phyloP scores from a whole-genome alignment of 2,329 filamentous ascomycete genomes.

The Phialophora expanda region DNA sequence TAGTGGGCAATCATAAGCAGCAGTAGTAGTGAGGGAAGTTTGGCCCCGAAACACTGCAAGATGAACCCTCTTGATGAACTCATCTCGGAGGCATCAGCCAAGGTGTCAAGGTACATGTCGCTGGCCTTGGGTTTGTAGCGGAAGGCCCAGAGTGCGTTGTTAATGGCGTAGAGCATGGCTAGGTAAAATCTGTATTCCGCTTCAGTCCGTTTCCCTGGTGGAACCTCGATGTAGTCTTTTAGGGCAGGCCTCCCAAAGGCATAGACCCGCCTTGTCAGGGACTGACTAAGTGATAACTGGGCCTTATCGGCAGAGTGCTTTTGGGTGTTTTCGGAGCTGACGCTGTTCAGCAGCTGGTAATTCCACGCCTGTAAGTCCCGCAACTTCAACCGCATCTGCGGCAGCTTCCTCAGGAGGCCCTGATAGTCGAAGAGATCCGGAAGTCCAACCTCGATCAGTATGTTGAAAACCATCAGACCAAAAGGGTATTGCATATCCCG shows the following conservation, averaged over 20 bases:
- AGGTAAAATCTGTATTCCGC: background rate
- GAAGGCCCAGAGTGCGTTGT: background rate
- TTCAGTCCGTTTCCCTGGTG: background rate
- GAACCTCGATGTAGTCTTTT: background rate
- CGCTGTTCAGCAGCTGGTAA: background rate
- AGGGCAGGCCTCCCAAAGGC: background rate
- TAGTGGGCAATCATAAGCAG: conserved; percentile 2
- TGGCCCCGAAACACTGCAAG: conserved; percentile 1
- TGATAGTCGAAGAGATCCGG: conserved; percentile 1
- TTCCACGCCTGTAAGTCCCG: background rate
- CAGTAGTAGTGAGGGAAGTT: background rate
- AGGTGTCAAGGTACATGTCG: background rate
- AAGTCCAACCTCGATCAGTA: conserved; percentile 2
- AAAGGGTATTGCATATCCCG: conserved; percentile 3
- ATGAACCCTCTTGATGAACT: background rate
- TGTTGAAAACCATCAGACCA: conserved; percentile 2
- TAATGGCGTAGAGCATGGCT: background rate
- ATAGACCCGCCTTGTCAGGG: background rate
- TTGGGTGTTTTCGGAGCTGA: background rate
- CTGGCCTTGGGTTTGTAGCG: background rate
- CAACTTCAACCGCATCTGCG: conserved; percentile 4
- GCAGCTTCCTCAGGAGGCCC: background rate
- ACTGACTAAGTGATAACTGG: background rate
- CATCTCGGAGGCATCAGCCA: background rate
- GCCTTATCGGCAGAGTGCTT: no score